Base-by-base conservation (phyloP, 306 rosid genomes). In the Dryas drummondii region DNA sequence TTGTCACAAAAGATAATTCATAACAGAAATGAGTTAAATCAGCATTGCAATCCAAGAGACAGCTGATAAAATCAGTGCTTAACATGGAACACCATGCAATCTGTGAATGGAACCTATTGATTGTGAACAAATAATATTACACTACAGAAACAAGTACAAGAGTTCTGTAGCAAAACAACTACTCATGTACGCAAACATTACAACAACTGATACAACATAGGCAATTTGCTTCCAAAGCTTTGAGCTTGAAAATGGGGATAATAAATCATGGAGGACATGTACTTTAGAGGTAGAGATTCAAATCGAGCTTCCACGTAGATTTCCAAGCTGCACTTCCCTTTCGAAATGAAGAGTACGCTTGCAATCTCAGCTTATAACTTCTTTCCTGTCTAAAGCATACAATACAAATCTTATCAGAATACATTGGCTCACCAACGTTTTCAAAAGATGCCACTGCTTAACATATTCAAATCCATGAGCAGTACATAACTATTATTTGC, bases 351-450 rank as follows among this genome's bases (percentile, higher is more conserved):
- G 37, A 32, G 0, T 32, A 32, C 37, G 1, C 37, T 32, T 48
- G 44, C 47, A 6, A 73, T 69, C 47, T 74, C 83, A 69, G 32
- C 77, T 77, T 59, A 66, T 59, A 69, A 40, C 80, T 78, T 78
- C 81, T 78, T 80, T 69, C 79, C 86, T 72, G 76, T 52, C 66
- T 50, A 54, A 63, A 74, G 76, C 58, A 69, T 7, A 66, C 73
- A 70, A 76, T 48, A 40, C 59, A 73, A 61, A 53, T 27, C 64
- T 58, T 55, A 52, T 68, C 11, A 80, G 46, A 58, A 16, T 32
- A 32, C 37, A 32, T 32, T 32, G 37, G 37, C 37, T 32, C 37
- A 2, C 37, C 37, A 32, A 32, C 37, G 37, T 32, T 32, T 32
- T 32, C 37, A 32, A 32, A 32, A 32, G 37, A 32, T 32, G 37